Base-by-base conservation (phyloP, 1,284 basidiomycete species). In the Ustilago xerochloae region DNA sequence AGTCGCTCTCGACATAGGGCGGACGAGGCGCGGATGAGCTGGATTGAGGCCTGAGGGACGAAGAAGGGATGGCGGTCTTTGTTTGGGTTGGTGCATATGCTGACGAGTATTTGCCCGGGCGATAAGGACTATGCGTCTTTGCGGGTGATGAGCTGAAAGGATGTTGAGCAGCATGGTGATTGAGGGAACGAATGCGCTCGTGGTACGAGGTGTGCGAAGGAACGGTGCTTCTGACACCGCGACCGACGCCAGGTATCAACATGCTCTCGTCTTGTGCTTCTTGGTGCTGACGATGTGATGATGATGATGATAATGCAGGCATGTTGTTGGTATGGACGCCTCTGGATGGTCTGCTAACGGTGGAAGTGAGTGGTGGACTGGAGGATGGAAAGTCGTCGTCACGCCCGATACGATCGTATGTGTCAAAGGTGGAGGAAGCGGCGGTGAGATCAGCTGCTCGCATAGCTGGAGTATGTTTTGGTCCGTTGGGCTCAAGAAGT, bases 241-340 rank as follows among this genome's bases (percentile, higher is more conserved):
- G 57, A 8, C 73, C 76, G 1, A 78, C 76, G 41, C 76, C 76
- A 3, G 73, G 73, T 39, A 76, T 76, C 54, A 73, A 56, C n/a
- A n/a, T n/a, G 51, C 72, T 75, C 43, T 76, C 76, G 32, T 77
- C 68, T 6, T 56, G 28, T 35, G 69, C 68, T 13, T 54, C 41
- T 1, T 51, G 54, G 22, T 47, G 35, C 10, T 39, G 35, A 35
- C 46, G 59, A 39, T 60, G 45, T 20, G 59, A 30, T 28, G 54
- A 8, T 12, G 26, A 28, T 0, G 46, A 38, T 20, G 59, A 30
- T 28, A 50, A 8, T 12, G 26, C 33, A 1, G 46, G 51, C 26
- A 60, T 51, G 52, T 33, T 48, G 6, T 53, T 43, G 4, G 38
- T n/a, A n/a, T n/a, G n/a, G n/a, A n/a, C n/a, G n/a, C n/a, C 20